A percentile compares a stretch with the other conserved stretches of the same genome.
Evolutionary conservation across 2,329 filamentous ascomycete genomes (phyloP).

Genomic region (Colletotrichum lupini): DNA sequence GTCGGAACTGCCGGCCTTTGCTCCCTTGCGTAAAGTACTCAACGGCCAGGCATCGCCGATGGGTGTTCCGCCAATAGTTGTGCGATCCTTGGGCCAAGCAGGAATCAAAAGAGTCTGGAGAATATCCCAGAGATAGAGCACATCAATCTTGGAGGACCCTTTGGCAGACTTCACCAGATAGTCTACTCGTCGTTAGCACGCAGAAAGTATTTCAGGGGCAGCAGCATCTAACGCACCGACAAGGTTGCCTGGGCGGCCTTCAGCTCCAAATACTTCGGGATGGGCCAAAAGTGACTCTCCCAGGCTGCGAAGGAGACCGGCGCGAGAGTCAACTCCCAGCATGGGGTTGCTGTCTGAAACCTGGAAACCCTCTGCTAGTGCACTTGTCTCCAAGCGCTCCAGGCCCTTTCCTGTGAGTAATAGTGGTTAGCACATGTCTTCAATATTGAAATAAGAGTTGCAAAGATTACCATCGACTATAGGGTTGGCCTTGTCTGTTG

Average conservation of each 20-base stretch:
- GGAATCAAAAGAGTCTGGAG: constrained; percentile 59
- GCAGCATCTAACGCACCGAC: constrained; percentile 50
- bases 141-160: constrained; percentile 47
- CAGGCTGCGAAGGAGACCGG: constrained; percentile 52
- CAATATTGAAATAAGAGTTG: not conserved
- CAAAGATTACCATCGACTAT: constrained; percentile 48
- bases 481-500: constrained; percentile 31
- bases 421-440: not conserved
- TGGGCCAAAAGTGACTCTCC: constrained; percentile 52
- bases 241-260: constrained; percentile 58
- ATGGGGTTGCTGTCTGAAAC: constrained; percentile 56
- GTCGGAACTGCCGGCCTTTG: constrained; percentile 19
- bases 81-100: constrained; percentile 62
- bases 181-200: constrained; percentile 44
- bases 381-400: constrained; percentile 44
- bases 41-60: constrained; percentile 64
- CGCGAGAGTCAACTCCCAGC: constrained; percentile 55
- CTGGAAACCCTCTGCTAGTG: constrained; percentile 54
- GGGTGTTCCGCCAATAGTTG: constrained; percentile 55
- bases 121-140: constrained; percentile 52
- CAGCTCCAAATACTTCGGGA: constrained; percentile 52
- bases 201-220: not conserved
- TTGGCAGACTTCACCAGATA: constrained; percentile 47
- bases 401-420: constrained; percentile 46
- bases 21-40: constrained; percentile 36